These are phyloP conservation scores for Didymella sp. DNA, from an alignment of 2,329 filamentous ascomycete species.

Conservation along the genomic window DNA sequence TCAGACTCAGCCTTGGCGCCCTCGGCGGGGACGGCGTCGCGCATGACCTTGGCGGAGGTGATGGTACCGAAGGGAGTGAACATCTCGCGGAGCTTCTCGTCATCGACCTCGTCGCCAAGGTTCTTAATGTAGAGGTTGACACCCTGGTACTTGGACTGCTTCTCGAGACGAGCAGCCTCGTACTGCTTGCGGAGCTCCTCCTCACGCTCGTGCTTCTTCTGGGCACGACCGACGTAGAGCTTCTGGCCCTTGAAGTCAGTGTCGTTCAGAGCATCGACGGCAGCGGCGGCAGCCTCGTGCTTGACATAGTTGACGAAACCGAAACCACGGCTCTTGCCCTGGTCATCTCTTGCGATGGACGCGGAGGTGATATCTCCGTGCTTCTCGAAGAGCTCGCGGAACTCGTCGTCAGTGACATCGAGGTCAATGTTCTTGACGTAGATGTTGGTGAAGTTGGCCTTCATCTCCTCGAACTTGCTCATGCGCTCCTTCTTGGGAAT, in stretches of 20 bases:
- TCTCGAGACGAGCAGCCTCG: constrained; percentile 95
- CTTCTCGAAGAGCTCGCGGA: constrained; percentile 90
- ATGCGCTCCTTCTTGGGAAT: constrained; percentile 99
- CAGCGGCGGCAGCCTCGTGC: constrained; percentile 83
- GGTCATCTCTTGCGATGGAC: constrained; percentile 88
- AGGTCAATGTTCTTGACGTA: constrained; percentile 97
- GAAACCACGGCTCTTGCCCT: constrained; percentile 90
- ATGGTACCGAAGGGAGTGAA: constrained; percentile 93
- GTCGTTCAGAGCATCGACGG: constrained; percentile 90
- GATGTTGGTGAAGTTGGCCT: constrained; percentile 99
- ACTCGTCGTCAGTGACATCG: constrained; percentile 90
- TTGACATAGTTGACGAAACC: constrained; percentile 96
- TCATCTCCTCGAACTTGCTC: constrained; percentile 99
- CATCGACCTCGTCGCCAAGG: constrained; percentile 93
- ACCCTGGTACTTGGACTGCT: constrained; percentile 98
- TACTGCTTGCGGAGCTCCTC: constrained; percentile 99
- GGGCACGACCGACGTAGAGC: constrained; percentile 95
- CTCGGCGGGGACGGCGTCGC: constrained; percentile 70
- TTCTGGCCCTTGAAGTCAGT: constrained; percentile 93
- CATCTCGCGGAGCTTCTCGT: constrained; percentile 94
- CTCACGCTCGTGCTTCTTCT: constrained; percentile 99
- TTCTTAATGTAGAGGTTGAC: constrained; percentile 99
- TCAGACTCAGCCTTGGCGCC: constrained; percentile 55
- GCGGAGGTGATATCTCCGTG: constrained; percentile 95
- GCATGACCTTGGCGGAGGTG: constrained; percentile 99